Evolutionary conservation across 352 stramenopile genomes (phyloP), one percentile per base, ranked within the genome.

Genomic region (Globisporangium heterothallicum): DNA sequence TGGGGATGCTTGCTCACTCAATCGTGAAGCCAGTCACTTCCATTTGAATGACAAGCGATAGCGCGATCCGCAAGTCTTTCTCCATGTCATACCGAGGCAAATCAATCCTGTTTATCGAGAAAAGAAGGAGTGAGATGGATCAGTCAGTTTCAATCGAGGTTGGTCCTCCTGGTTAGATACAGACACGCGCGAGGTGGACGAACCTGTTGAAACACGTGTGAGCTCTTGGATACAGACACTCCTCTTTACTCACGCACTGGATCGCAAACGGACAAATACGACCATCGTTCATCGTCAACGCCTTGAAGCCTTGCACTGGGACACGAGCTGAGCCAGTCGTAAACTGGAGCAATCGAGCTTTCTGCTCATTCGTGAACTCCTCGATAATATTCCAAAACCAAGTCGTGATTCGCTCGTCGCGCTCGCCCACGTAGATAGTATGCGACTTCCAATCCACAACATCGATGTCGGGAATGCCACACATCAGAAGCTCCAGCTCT

Each of bases 311-410:
- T 66, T 93, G 79, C 4, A 95, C 81, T 16, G 83, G 80, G 0
- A 99, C 96, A 24, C 98, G 97, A 0, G 88, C 90, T 36, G 93
- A 98, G 8, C 97, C 97, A 0, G 96, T 99, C 21, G 97, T 97
- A 61, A 99, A 99, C 67, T 99, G 96, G 18, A 99, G 68, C 60
- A 99, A 91, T 5, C 92, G 76, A 22, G 97, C 96, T 58, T 97
- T 97, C 56, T 99, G 86, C 56, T 97, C 96, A 51, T 96, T 88
- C 3, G 84, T 84, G 29, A 99, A 93, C 46, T 84, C 81, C 42
- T 90, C 82, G 34, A 99, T 77, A 40, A 97, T 95, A 56, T 97
- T 97, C 97, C 97, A 99, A 64, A 98, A 99, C 96, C 95, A 99
- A 26, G 77, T 66, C 45, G 98, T 97, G 55, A 97, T 84, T 63